Evolutionary conservation across 1,284 basidiomycete species (phyloP), one percentile per base, ranked within the genome.

Genomic region (Microbotryum saponariae): DNA sequence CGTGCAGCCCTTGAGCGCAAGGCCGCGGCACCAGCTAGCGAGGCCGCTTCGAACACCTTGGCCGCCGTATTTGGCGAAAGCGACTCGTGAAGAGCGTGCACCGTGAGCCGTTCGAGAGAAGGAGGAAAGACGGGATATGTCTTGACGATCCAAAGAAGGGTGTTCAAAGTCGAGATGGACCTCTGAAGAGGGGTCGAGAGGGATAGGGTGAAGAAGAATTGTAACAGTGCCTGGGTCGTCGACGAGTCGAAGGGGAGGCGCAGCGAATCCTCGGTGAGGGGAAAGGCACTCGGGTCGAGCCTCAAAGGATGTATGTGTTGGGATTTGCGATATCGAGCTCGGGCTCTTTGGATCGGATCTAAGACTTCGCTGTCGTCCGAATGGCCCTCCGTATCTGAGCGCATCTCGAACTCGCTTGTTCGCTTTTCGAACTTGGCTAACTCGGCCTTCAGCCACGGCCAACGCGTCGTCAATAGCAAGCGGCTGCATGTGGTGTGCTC

Each of bases 381-480:
- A 20, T 56, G 37, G 27, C 14, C 56, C 57, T 6, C 16, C 45
- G 42, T 56, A 47, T 23, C 42, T 16, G 23, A 18, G 27, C 18
- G 5, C 31, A 50, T 37, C 7, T 58, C 42, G 27, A 37, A 31
- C 6, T 46, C 53, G 16, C 64, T 31, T 1, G 58, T 20, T 33
- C 52, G 59, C 18, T 48, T 48, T 4, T 56, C 61, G 51, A 58
- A 65, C 60, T 54, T 54, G 18, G 51, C 50, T 3, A 74, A 63
- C 42, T 91, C 85, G 58, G 85, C 81, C 62, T 82, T 83, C 79
- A 97, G 93, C 93, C 93, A 97, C 0, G 87, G 84, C 93, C 93
- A 97, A 18, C 92, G 82, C 47, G 88, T 85, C 73, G 89, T 86
- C 23, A 97, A 78, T 21, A 91, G 76, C 72, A 82, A 85, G 50